Base-by-base conservation (phyloP, 78 protist genomes). In the Emiliania huxleyi region DNA sequence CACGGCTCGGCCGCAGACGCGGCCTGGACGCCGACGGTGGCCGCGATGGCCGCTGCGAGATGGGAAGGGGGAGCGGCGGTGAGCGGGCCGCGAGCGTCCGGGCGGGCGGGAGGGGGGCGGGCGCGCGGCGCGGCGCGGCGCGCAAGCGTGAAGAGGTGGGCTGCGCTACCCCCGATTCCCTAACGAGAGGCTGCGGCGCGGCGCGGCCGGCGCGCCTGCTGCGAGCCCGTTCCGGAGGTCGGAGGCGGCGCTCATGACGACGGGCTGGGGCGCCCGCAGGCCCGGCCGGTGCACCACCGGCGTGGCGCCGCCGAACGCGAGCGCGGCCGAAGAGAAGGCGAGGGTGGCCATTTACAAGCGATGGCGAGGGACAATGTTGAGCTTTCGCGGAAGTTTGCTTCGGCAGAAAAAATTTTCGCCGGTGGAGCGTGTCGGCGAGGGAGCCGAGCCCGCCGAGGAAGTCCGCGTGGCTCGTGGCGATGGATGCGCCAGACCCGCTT, bases 1-100 rank as follows among this genome's bases (percentile, higher is more conserved):
- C 85, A 77, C 85, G 85, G 85, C 4, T 77, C 85, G 8, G 85
- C 85, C 8, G 85, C 85, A 2, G 75, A 23, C 33, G 75, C 75
- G 11, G 75, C 75, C 3, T 26, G 3, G 37, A 62, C 75, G 12
- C 75, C 75, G 12, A 62, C 23, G 75, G 75, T 23, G n/a, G 23
- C 23, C 29, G 75, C 75, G 75, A 62, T 8, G n/a, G 75, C 75
- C 3, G 23, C n/a, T 62, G 75, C 75, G 23, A 62, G n/a, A 52
- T 52, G 62, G 62, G 62, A 52, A 15, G 62, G 29, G 62, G 62
- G 15, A 15, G 15, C 29, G 15, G 15, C 8, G 62, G 62, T 19
- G 29, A 52, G 8, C 29, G 8, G 62, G 15, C 29, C 62, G 15
- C 62, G 62, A 52, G 62, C 62, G 62, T 52, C 8, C 62, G 15